phyloP scores from a whole-genome alignment of 148 eudicot genomes.

The Heliosperma pusillum region DNA sequence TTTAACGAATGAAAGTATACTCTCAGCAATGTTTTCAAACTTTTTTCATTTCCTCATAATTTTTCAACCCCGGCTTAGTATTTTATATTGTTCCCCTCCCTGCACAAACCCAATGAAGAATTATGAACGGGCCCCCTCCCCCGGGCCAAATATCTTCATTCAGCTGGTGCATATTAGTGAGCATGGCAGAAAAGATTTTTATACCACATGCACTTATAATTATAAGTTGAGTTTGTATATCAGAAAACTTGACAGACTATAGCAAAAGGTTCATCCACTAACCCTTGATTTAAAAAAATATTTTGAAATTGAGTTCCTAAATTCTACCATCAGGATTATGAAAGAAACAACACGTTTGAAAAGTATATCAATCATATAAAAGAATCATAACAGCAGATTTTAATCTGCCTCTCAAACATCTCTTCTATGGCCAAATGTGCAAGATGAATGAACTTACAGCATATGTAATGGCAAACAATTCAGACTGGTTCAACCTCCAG shows the following conservation, averaged over 20 bases:
- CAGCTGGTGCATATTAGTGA: neutral
- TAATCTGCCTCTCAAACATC: neutral
- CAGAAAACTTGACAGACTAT: neutral
- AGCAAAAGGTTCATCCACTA: neutral
- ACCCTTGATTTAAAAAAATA: neutral
- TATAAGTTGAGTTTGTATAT: neutral
- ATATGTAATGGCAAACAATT: constrained; percentile 67
- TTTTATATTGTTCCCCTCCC: neutral
- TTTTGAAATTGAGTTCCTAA: too few relatives aligned
- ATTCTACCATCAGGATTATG: too few relatives aligned
- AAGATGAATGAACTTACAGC: constrained; percentile 62
- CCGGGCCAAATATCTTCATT: neutral
- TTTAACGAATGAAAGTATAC: neutral
- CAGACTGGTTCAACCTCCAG: constrained; percentile 71
- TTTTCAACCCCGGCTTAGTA: neutral
- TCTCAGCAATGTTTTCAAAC: neutral
- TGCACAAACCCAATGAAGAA: neutral
- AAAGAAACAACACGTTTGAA: neutral
- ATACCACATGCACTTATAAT: neutral
- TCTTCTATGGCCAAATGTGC: neutral
- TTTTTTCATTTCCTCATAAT: neutral
- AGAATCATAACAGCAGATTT: neutral
- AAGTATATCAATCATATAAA: neutral
- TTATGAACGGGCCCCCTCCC: neutral
- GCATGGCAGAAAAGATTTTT: neutral